Evolutionary conservation across 1,284 basidiomycete genomes (phyloP).

Genomic region (Ustilago crameri): DNA sequence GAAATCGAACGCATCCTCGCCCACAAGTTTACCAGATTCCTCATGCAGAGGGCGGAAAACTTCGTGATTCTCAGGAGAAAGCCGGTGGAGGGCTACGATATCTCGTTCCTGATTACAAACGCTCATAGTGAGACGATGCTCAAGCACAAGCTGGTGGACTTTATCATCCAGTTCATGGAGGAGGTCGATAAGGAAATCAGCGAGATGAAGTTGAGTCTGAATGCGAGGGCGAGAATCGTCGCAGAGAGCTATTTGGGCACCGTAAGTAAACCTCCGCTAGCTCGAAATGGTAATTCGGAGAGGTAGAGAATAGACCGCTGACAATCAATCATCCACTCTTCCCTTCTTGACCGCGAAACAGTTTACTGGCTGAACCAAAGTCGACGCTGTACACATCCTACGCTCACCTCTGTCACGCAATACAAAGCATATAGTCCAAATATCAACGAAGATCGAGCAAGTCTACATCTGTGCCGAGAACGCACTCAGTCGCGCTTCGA

Average conservation of each 20-base stretch:
- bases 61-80: constrained; percentile 96
- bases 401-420: not conserved
- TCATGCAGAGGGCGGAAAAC: constrained; percentile 97
- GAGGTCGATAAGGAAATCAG: constrained; percentile 93
- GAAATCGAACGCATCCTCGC: constrained; percentile 97
- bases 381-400: too few species aligned
- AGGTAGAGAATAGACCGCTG: too few species aligned
- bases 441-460: too few species aligned
- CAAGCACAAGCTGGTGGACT: constrained; percentile 99
- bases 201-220: constrained; percentile 78
- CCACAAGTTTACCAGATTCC: constrained; percentile 98
- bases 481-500: constrained; percentile 21
- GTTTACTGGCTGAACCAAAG: not conserved
- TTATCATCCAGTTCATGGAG: constrained; percentile 99
- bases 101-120: constrained; percentile 98
- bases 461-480: too few species aligned
- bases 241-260: constrained; percentile 75
- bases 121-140: constrained; percentile 96
- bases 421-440: not conserved
- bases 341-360: too few species aligned
- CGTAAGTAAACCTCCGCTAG: constrained; percentile 28
- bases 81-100: constrained; percentile 88
- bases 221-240: constrained; percentile 94
- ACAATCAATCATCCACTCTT: too few species aligned
- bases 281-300: too few species aligned